Evolutionary conservation across 2,329 filamentous ascomycete genomes (phyloP).

Genomic region (Colletotrichum paranaense): DNA sequence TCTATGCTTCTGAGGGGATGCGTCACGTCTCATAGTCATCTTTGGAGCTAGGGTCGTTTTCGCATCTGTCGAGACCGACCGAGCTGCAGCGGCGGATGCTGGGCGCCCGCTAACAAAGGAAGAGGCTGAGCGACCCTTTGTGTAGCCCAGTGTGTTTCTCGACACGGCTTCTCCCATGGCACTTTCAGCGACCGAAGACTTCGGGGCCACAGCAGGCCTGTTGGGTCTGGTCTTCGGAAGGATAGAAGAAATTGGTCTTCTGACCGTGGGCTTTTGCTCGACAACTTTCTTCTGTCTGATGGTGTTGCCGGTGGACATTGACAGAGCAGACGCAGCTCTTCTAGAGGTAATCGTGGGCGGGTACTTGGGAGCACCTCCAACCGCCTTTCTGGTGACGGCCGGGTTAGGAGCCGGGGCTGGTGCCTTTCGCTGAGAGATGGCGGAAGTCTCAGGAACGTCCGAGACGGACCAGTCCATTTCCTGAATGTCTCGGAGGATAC

Average conservation of each 20-base stretch:
- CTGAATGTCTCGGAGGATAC: slow-evolving; percentile 74
- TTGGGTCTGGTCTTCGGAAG: slow-evolving; percentile 44
- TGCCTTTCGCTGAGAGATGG: slow-evolving; percentile 47
- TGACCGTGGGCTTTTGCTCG: slow-evolving; percentile 32
- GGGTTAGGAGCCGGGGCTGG: slow-evolving; percentile 36
- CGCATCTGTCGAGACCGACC: slow-evolving; percentile 12
- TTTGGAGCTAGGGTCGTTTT: not conserved
- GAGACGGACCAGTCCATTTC: slow-evolving; percentile 70
- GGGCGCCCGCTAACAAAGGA: slow-evolving; percentile 50
- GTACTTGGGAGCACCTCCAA: slow-evolving; percentile 22
- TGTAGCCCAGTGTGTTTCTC: slow-evolving; percentile 86
- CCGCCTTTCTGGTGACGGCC: slow-evolving; percentile 38
- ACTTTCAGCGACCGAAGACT: slow-evolving; percentile 65
- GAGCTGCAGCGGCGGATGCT: slow-evolving; percentile 31
- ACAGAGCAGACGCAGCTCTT: slow-evolving; percentile 64
- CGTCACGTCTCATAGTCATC: slow-evolving; percentile 25
- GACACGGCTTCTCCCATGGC: slow-evolving; percentile 75
- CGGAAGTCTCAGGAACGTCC: slow-evolving; percentile 62
- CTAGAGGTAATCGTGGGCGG: slow-evolving; percentile 53
- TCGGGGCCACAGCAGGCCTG: slow-evolving; percentile 56
- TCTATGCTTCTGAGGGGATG: slow-evolving; percentile 36
- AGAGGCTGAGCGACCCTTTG: slow-evolving; percentile 74
- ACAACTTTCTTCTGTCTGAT: slow-evolving; percentile 37
- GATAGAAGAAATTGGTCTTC: slow-evolving; percentile 45
- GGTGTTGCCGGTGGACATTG: slow-evolving; percentile 47